phyloP scores from a whole-genome alignment of 1,139 yeast genomes.

The Pichia sp. region DNA sequence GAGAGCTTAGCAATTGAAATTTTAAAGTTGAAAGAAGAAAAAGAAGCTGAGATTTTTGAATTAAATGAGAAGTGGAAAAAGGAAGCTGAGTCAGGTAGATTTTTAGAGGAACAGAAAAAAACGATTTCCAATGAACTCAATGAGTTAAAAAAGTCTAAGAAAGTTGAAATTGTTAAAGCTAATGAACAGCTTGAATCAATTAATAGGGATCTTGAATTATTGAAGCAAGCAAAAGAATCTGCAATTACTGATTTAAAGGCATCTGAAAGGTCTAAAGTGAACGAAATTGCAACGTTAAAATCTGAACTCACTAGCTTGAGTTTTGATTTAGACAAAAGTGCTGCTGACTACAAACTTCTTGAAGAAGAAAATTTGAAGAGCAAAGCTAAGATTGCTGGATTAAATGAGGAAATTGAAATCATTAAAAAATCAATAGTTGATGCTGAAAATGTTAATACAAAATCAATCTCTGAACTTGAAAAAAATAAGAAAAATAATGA shows the following conservation, averaged over 20 bases:
- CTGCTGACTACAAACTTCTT: too few relatives aligned
- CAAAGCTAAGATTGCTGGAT: background rate
- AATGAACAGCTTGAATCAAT: background rate
- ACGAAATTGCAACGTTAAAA: too few relatives aligned
- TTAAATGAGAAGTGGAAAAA: background rate
- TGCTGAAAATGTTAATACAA: background rate
- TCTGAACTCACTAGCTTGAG: too few relatives aligned
- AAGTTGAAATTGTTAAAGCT: background rate
- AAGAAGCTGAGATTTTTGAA: background rate
- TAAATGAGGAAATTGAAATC: background rate
- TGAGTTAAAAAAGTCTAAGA: background rate
- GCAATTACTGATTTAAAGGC: too few relatives aligned
- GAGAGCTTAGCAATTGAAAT: background rate
- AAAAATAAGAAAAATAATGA: background rate
- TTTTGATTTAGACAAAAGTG: too few relatives aligned
- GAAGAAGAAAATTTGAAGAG: too few relatives aligned
- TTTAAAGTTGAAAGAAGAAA: background rate
- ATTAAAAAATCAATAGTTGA: background rate
- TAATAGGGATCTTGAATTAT: background rate
- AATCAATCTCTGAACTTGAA: background rate
- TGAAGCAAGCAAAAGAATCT: background rate
- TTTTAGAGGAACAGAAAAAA: background rate
- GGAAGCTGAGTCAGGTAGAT: background rate
- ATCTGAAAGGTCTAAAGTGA: too few relatives aligned
- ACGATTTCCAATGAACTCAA: background rate